These are phyloP conservation scores for Pseudocercospora macadamiae DNA, from an alignment of 2,329 filamentous ascomycete genomes.

Conservation along the genomic window DNA sequence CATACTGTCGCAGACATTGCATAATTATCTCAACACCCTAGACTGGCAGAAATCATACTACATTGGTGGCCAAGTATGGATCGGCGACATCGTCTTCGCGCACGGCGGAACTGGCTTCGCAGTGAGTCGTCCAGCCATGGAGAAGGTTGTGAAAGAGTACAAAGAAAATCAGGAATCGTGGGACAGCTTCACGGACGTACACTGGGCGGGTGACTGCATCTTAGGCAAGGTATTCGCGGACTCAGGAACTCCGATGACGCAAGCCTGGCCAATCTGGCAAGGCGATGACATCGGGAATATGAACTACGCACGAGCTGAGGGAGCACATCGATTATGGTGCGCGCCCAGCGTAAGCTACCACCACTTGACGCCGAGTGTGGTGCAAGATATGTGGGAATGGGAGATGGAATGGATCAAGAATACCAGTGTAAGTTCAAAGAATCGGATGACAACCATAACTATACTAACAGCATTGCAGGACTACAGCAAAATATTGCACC, in stretches of 20 bases:
- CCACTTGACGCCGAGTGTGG: slow-evolving; percentile 26
- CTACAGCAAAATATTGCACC: slow-evolving; percentile 19
- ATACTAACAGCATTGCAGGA: slow-evolving; percentile 8
- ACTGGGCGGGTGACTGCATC: slow-evolving; percentile 37
- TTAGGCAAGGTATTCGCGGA: slow-evolving; percentile 33
- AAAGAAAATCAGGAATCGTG: slow-evolving; percentile 40
- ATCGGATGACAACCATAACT: slow-evolving; percentile 22
- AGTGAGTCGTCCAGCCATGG: slow-evolving; percentile 44
- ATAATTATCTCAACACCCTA: slow-evolving; percentile 44
- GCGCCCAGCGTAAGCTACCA: slow-evolving; percentile 31
- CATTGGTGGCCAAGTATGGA: slow-evolving; percentile 43
- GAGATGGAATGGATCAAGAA: slow-evolving; percentile 30
- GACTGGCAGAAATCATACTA: slow-evolving; percentile 48
- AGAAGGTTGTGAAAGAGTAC: slow-evolving; percentile 41
- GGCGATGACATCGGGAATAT: slow-evolving; percentile 29
- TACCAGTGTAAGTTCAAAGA: slow-evolving; percentile 15
- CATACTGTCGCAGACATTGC: slow-evolving; percentile 53
- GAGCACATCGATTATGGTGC: slow-evolving; percentile 32
- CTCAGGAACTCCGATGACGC: slow-evolving; percentile 26
- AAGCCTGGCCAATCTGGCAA: slow-evolving; percentile 35
- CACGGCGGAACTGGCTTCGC: slow-evolving; percentile 47
- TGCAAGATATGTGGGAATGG: slow-evolving; percentile 29
- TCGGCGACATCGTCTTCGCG: slow-evolving; percentile 42
- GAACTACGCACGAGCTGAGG: slow-evolving; percentile 27
- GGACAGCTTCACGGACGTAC: slow-evolving; percentile 30